Evolutionary conservation across 2,329 filamentous ascomycete genomes (phyloP).

Genomic region (Aureobasidium sp.): DNA sequence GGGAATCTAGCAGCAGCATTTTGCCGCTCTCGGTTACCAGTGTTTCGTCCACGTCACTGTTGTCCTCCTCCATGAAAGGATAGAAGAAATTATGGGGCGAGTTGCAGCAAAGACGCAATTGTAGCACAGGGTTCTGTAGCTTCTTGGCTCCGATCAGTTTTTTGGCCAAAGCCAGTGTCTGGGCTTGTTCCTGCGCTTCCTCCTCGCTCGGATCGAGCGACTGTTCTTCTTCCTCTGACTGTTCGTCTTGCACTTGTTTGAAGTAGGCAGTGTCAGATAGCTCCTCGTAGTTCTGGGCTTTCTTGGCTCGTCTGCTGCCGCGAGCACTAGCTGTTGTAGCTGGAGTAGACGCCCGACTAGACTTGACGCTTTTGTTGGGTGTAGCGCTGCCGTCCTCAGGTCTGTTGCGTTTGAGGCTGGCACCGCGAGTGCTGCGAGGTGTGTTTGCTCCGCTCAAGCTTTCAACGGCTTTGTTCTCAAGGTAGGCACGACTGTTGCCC

Average conservation of each 20-base stretch:
- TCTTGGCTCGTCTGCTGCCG: conserved; percentile 46
- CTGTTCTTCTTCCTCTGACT: conserved; percentile 28
- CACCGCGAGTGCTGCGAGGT: conserved; percentile 36
- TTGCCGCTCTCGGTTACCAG: conserved; percentile 87
- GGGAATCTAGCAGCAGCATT: conserved; percentile 85
- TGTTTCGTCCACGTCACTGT: conserved; percentile 62
- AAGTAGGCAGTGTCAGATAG: conserved; percentile 83
- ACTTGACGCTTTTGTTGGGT: conserved; percentile 65
- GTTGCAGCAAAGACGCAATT: conserved; percentile 86
- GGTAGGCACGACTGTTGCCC: conserved; percentile 44
- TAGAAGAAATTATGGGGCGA: conserved; percentile 96
- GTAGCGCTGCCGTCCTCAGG: conserved; percentile 36
- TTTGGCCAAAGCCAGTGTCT: conserved; percentile 71
- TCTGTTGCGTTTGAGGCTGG: conserved; percentile 53
- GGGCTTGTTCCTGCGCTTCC: conserved; percentile 58
- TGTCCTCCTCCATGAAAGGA: conserved; percentile 61
- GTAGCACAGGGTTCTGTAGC: conserved; percentile 85
- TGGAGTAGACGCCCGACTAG: conserved; percentile 69
- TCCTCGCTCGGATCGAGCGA: conserved; percentile 38
- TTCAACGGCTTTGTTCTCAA: conserved; percentile 73
- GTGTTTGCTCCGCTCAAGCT: conserved; percentile 51
- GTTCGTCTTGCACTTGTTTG: conserved; percentile 54
- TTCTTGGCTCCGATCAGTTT: conserved; percentile 87
- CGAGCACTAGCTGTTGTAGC: conserved; percentile 37
- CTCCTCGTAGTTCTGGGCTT: conserved; percentile 56